phyloP scores from a whole-genome alignment of 176 grass and related monocot species.

The Aegilops tauschii region DNA sequence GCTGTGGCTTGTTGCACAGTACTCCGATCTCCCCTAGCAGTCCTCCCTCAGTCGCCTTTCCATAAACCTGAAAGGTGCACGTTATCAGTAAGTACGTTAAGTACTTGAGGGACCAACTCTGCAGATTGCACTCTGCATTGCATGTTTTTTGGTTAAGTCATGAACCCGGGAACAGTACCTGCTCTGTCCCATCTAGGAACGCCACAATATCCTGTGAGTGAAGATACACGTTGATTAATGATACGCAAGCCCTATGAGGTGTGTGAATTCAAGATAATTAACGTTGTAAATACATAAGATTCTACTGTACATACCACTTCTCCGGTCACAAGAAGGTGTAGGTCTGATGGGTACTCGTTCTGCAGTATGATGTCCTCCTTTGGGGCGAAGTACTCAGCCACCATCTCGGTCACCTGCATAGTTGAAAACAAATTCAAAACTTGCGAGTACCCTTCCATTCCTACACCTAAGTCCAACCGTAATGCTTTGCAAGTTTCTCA shows the following conservation, averaged over 20 bases:
- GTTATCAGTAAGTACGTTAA: not conserved
- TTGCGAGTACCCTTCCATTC: not conserved
- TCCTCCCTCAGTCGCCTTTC: conserved; percentile 50
- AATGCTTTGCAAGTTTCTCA: not conserved
- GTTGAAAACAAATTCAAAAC: not conserved
- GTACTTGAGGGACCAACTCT: not conserved
- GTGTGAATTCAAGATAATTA: not conserved
- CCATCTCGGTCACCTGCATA: conserved; percentile 38
- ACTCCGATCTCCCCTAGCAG: conserved; percentile 75
- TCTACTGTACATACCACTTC: conserved; percentile 47
- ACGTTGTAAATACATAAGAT: not conserved
- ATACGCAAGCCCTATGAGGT: not conserved
- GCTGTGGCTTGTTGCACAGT: conserved; percentile 56
- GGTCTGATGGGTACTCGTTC: conserved; percentile 61
- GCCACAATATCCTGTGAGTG: conserved; percentile 44
- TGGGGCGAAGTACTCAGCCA: conserved; percentile 76
- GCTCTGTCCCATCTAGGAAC: conserved; percentile 44
- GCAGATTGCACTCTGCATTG: not conserved
- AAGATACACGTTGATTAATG: not conserved
- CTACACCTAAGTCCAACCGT: not conserved
- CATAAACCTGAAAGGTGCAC: conserved; percentile 44
- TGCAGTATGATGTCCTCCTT: conserved; percentile 86
- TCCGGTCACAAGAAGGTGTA: conserved; percentile 74
- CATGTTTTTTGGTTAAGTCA: not conserved
- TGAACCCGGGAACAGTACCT: conserved; percentile 24